Percentiles rank a stretch among this genome's conserved stretches.
Evolutionary conservation across 352 stramenopile species (phyloP).

Genomic region (Globisporangium nunn): DNA sequence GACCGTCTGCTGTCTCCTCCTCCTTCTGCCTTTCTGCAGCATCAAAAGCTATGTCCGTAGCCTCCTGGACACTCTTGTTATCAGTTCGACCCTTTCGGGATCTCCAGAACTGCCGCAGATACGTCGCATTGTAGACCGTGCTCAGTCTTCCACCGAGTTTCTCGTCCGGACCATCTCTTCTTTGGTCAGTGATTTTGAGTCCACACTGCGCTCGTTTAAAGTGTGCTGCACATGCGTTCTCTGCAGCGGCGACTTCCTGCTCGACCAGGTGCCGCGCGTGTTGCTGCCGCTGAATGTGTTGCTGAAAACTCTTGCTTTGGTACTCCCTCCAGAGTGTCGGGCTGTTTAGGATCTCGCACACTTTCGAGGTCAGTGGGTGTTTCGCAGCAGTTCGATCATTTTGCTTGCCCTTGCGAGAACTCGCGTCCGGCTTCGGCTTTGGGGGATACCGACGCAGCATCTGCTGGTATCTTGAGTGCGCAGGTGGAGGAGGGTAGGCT

Average conservation of each 20-base stretch:
- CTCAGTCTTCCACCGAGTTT: not conserved
- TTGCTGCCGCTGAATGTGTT: conserved; percentile 48
- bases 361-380: not conserved
- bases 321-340: conserved; percentile 32
- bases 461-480: conserved; percentile 3
- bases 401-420: not conserved
- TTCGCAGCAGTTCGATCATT: not conserved
- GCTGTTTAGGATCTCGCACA: conserved; percentile 13
- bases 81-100: not conserved
- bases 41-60: not conserved
- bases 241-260: conserved; percentile 16
- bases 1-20: not conserved
- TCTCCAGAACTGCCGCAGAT: conserved; percentile 23
- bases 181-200: not conserved
- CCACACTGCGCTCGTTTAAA: conserved; percentile 14
- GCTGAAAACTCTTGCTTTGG: conserved; percentile 46
- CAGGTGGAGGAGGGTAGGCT: not conserved
- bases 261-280: conserved; percentile 21
- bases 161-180: not conserved
- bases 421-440: not conserved
- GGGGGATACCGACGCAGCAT: conserved; percentile 5
- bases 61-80: not conserved
- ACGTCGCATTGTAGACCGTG: conserved; percentile 10
- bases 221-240: conserved; percentile 19
- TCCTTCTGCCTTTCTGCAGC: too few relatives aligned